Base-by-base conservation (phyloP, 129 eudicot species). In the Ambrosia trifida region DNA sequence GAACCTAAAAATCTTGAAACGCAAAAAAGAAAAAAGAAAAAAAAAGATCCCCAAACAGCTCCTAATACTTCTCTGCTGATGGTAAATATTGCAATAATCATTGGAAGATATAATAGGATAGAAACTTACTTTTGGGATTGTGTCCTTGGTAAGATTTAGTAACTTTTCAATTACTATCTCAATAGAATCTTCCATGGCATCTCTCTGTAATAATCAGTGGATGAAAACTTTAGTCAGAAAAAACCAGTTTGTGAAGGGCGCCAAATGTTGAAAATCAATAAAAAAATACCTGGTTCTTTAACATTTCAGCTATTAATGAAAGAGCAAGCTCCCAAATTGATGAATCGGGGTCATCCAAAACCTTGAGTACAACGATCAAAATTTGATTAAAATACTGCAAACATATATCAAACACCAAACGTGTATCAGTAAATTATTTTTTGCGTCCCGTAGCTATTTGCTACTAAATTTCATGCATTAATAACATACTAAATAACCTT, bases 371-470 rank as follows among this genome's bases (percentile, higher is more conserved):
- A 67, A 77, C 89, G 60, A 93, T 94, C 81, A 94, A 83, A 43
- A 90, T 87, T 86, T 89, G 99, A 79, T 94, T 94, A 84, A 94
- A 94, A 84, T 89, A 87, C 99, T 94, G 96, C 80, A 80, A 67
- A 62, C 47, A 80, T 16, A 45, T 52, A 57, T 63, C 85, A 71
- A 41, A 44, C 32, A 63, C 16, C 61, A 82, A 66, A 43, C 67
- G 47, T 65, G 40, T 7, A 66, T 57, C 43, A 69, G 35, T 44
- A 59, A 32, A 63, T 60, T 59, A 46, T 18, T 53, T 8, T 52
- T 31, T 24, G 13, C 44, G 17, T 24, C n/a, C 54, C 33, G 40
- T 68, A 47, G 63, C 20, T 57, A 56, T 9, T 53, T 49, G 41
- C 60, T 19, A 63, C 64, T 28, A 13, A 36, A 78, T 28, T 45